A percentile compares a stretch with the other conserved stretches of the same genome.
phyloP scores from a whole-genome alignment of 345 rosid genomes.

The Draba incana region DNA sequence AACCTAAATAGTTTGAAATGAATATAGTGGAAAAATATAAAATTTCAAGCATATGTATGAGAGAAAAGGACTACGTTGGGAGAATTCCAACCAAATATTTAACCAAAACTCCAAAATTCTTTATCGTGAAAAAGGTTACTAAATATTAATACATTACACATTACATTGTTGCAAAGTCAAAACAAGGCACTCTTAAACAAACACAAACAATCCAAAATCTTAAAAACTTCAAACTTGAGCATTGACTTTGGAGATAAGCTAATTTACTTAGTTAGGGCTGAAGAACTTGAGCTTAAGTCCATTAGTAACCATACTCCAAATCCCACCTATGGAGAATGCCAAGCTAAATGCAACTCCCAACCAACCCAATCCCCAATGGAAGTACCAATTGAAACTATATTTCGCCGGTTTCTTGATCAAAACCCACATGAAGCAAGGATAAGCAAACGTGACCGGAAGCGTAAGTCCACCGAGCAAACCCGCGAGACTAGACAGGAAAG shows the following conservation, averaged over 20 bases:
- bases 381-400: conserved; percentile 93
- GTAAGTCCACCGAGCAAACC: conserved; percentile 94
- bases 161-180: conserved; percentile 20
- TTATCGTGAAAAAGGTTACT: conserved; percentile 3
- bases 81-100: too few species aligned
- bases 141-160: conserved; percentile 23
- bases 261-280: conserved; percentile 57
- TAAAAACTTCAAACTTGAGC: conserved; percentile 16
- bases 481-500: conserved; percentile 87
- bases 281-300: conserved; percentile 92
- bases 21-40: too few species aligned
- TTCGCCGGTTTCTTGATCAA: conserved; percentile 78
- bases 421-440: conserved; percentile 99
- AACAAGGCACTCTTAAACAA: conserved; percentile 29
- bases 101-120: background rate
- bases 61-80: too few species aligned
- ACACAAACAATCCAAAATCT: conserved; percentile 24
- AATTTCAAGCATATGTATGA: too few species aligned
- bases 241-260: background rate
- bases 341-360: conserved; percentile 85
- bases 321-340: conserved; percentile 91
- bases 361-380: conserved; percentile 96
- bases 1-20: too few species aligned
- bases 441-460: conserved; percentile 92
- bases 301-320: conserved; percentile 85